Conservation (phyloP, 225 moss, liverwort and hornwort species). For the Rhytidiadelphus loreus region DNA sequence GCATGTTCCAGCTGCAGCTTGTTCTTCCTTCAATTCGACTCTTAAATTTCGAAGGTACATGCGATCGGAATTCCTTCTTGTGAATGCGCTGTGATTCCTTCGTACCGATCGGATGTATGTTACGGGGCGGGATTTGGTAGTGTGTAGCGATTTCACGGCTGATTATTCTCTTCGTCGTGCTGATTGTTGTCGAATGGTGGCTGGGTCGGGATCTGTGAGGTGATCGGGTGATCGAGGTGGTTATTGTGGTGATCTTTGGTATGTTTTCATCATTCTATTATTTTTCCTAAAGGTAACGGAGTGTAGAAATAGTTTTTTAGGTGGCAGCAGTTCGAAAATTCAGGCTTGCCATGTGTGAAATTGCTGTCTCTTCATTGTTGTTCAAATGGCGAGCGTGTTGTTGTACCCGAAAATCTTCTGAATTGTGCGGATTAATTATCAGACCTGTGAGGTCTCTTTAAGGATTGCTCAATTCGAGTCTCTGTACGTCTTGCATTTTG, state of each 20-base stretch:
- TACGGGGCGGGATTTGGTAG: background rate
- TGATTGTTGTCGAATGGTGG: background rate
- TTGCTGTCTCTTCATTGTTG: background rate
- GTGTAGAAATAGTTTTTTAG: background rate
- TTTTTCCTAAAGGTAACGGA: background rate
- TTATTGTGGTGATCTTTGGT: background rate
- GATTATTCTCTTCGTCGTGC: background rate
- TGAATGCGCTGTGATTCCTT: background rate
- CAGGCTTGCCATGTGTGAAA: background rate
- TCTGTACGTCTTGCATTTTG: background rate
- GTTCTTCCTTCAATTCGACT: background rate
- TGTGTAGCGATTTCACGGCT: background rate
- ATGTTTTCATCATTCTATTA: background rate
- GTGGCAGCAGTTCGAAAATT: background rate
- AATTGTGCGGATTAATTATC: background rate
- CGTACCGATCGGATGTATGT: background rate
- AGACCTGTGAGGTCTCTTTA: background rate
- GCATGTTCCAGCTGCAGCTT: background rate
- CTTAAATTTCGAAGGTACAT: background rate
- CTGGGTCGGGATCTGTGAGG: background rate
- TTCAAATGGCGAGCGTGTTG: background rate
- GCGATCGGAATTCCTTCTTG: background rate
- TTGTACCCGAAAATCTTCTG: background rate
- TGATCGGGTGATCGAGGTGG: background rate
- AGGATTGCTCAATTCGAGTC: background rate